Base-by-base conservation (phyloP, 345 rosid genomes). In the Euphorbia tirucalli region DNA sequence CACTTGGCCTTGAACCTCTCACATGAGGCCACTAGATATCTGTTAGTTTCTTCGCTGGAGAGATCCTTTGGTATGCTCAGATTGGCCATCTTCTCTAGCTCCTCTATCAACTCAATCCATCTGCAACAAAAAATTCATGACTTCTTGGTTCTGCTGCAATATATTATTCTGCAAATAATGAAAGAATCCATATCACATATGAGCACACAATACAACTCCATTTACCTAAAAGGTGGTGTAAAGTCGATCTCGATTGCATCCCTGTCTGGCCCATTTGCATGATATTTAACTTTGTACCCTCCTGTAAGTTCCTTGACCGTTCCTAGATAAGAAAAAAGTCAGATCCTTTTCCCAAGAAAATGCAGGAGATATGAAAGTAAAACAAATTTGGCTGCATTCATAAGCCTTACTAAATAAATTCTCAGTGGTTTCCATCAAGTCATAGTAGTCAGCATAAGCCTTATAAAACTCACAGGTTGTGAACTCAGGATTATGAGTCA, bases 401-500 rank as follows among this genome's bases (percentile, higher is more conserved):
- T 52, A 50, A 68, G 21, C 11, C 74, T 69, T 76, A 86, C 99
- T 98, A 71, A 95, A 56, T 94, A 95, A 81, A 63, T 76, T 65
- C 84, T 95, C 99, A 16, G 97, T 95, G 61, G 92, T 89, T 46
- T 79, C 80, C 98, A 95, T 95, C 82, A 95, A 59, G 76, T 95
- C 99, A 52, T 95, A 81, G 82, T 95, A 95, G 81, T 92, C 99
- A 0, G 97, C 98, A 59, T 65, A 95, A n/a, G 98, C 99, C 99
- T 90, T 92, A 72, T 95, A 95, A 81, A 95, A 95, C 82, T 95
- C 99, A 66, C 97, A 95, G 66, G 98, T 93, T 61, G 99, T 93
- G 81, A 93, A 95, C 83, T 95, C 98, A 18, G 99, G 98, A 77
- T 95, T 95, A 75, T 95, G 98, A 21, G 99, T 95, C 83, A 95